Evolutionary conservation across 2,329 filamentous ascomycete species (phyloP).

Genomic region (Stenocarpella maydis): DNA sequence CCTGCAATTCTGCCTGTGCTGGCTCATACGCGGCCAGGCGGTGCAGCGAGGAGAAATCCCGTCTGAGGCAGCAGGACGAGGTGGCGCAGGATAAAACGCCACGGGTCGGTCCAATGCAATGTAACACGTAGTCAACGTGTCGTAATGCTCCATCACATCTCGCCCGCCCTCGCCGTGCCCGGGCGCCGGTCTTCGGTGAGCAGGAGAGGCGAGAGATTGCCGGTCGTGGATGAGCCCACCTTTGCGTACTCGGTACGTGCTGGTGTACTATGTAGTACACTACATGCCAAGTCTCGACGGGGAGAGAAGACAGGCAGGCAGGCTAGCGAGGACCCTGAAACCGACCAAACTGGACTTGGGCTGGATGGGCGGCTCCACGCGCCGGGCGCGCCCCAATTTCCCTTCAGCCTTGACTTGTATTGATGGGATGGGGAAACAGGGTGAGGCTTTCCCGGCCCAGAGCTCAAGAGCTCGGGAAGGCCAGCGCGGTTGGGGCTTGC

Average conservation of each 20-base stretch:
- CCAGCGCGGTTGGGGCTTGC: too few species aligned
- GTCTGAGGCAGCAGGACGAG: too few species aligned
- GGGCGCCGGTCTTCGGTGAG: conserved; percentile 6
- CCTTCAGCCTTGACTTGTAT: too few species aligned
- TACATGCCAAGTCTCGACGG: too few species aligned
- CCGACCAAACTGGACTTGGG: conserved; percentile 15
- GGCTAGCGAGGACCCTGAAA: conserved; percentile 18
- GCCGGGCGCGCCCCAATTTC: conserved; percentile 9
- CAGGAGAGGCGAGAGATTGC: conserved; percentile 4
- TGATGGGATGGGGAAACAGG: neutral
- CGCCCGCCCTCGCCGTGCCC: conserved; percentile 4
- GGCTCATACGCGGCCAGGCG: neutral
- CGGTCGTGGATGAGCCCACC: conserved; percentile 4
- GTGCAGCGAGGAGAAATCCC: conserved; percentile 4
- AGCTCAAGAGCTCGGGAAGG: conserved; percentile 18
- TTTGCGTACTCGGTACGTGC: neutral
- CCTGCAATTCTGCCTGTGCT: neutral
- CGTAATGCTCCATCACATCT: conserved; percentile 1
- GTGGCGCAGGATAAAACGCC: neutral
- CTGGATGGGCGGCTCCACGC: conserved; percentile 16
- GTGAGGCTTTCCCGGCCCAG: conserved; percentile 15
- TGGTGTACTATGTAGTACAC: too few species aligned
- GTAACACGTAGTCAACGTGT: neutral
- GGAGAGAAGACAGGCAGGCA: too few species aligned
- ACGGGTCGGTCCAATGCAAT: neutral